phyloP scores from a whole-genome alignment of 352 stramenopile species.

The Elongisporangium undulatum region DNA sequence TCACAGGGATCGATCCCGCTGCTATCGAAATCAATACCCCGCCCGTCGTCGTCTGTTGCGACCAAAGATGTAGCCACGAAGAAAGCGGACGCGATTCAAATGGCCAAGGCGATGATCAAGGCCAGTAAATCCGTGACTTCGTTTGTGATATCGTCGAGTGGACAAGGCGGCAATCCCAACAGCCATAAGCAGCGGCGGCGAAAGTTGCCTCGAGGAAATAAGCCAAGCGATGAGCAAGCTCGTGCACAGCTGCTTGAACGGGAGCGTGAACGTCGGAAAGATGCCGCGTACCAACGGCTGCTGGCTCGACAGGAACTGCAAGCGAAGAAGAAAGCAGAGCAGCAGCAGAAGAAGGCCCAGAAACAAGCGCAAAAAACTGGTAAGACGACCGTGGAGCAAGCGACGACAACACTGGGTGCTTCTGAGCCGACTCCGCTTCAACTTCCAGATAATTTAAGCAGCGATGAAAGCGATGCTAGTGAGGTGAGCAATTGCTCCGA shows the following conservation, averaged over 20 bases:
- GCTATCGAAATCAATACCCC: neutral
- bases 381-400: neutral
- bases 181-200: constrained; percentile 22
- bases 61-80: constrained; percentile 6
- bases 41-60: neutral
- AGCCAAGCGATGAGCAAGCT: constrained; percentile 24
- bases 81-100: constrained; percentile 26
- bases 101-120: constrained; percentile 29
- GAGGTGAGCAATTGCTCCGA: constrained; percentile 73
- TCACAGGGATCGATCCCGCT: too few species aligned
- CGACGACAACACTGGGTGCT: neutral
- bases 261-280: constrained; percentile 41
- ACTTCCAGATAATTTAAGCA: constrained; percentile 3
- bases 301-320: constrained; percentile 52
- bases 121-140: constrained; percentile 11
- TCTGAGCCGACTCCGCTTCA: neutral
- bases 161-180: constrained; percentile 16
- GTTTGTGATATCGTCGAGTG: constrained; percentile 45
- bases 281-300: constrained; percentile 56
- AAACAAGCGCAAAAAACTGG: constrained; percentile 1
- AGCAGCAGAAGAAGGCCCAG: constrained; percentile 14
- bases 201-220: constrained; percentile 11
- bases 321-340: constrained; percentile 31
- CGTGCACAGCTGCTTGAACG: constrained; percentile 20
- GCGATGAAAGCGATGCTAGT: constrained; percentile 40